Evolutionary conservation across 139 green algal species (phyloP).

Genomic region (Chlorella sp.): DNA sequence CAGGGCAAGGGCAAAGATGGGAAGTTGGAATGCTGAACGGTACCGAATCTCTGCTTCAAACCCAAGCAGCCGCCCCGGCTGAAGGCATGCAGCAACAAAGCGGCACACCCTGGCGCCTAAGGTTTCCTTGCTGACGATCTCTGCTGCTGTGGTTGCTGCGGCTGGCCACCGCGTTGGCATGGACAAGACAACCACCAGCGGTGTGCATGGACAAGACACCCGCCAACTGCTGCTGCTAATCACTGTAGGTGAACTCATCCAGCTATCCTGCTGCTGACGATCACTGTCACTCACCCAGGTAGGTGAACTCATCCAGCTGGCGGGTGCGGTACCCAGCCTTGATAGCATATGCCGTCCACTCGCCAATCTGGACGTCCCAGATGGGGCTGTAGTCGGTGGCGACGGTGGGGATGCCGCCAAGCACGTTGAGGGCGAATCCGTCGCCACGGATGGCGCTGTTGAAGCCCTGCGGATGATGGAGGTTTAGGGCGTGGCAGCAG

Average conservation of each 20-base stretch:
- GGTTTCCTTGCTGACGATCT: too few relatives aligned
- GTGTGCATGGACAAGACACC: too few relatives aligned
- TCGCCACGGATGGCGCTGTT: not conserved
- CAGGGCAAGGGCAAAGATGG: too few relatives aligned
- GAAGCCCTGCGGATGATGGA: slow-evolving; percentile 3
- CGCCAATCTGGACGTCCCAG: not conserved
- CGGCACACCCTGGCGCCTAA: too few relatives aligned
- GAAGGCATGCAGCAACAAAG: too few relatives aligned
- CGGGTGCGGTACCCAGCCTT: not conserved
- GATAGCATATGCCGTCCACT: not conserved
- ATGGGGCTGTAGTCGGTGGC: slow-evolving; percentile 6
- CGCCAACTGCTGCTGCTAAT: not conserved
- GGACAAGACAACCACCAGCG: too few relatives aligned
- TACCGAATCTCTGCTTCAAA: too few relatives aligned
- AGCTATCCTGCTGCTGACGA: not conserved
- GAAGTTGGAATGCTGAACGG: too few relatives aligned
- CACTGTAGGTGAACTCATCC: not conserved
- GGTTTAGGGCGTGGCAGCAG: too few relatives aligned
- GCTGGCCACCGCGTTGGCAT: too few relatives aligned
- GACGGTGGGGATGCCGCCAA: slow-evolving; percentile 2
- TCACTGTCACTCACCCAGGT: not conserved
- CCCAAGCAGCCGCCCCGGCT: too few relatives aligned
- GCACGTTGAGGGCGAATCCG: not conserved
- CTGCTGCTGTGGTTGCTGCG: too few relatives aligned
- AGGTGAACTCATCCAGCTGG: not conserved